These are phyloP conservation scores for Nigrograna mackinnonii DNA, from an alignment of 2,329 filamentous ascomycete genomes.

Conservation along the genomic window DNA sequence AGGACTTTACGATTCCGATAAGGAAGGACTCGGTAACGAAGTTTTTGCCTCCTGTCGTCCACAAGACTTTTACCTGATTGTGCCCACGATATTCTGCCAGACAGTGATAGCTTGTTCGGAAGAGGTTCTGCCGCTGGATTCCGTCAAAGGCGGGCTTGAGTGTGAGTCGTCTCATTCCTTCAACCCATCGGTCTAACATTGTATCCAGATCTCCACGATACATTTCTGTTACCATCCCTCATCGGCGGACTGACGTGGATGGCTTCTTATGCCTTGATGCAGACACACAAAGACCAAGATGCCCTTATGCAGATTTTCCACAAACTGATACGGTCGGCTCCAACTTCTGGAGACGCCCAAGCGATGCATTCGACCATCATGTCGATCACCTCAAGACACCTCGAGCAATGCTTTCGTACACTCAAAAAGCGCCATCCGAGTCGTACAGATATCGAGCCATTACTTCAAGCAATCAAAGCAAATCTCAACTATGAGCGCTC, in stretches of 20 bases:
- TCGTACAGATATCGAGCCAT: conserved; percentile 70
- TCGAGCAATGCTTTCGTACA: conserved; percentile 68
- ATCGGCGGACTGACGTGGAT: conserved; percentile 75
- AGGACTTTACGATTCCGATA: conserved; percentile 68
- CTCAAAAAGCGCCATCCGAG: conserved; percentile 69
- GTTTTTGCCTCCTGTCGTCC: conserved; percentile 81
- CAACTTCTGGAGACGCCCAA: conserved; percentile 72
- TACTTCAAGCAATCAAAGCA: conserved; percentile 67
- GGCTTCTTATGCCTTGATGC: conserved; percentile 69
- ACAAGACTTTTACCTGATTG: conserved; percentile 79
- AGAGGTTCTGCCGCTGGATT: conserved; percentile 68
- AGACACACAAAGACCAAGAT: conserved; percentile 65
- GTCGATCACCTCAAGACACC: conserved; percentile 69
- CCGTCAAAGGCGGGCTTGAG: conserved; percentile 74
- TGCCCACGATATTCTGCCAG: conserved; percentile 76
- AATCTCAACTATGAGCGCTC: conserved; percentile 63
- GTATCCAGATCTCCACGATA: conserved; percentile 70
- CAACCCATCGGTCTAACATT: conserved; percentile 5
- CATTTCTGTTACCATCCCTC: conserved; percentile 78
- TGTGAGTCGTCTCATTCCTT: conserved; percentile 53
- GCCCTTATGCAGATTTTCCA: conserved; percentile 73
- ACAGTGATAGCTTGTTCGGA: conserved; percentile 72
- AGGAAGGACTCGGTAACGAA: conserved; percentile 77
- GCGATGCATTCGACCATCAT: conserved; percentile 73
- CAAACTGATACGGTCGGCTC: conserved; percentile 70